Evolutionary conservation across 352 stramenopile genomes (phyloP).

Genomic region (Globisporangium alternatum): DNA sequence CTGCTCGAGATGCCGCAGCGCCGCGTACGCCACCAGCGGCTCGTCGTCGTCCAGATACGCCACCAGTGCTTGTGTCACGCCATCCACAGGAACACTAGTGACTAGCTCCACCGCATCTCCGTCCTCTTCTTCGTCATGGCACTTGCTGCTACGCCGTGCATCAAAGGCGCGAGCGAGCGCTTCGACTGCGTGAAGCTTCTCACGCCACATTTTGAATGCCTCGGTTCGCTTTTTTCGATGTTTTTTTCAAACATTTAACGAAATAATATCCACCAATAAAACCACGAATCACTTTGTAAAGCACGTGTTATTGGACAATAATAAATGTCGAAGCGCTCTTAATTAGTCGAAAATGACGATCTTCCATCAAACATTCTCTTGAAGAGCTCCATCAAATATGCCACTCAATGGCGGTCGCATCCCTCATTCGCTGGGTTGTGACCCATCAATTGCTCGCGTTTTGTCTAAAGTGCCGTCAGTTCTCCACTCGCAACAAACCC

Average conservation of each 20-base stretch:
- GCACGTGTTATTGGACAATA: too few species aligned
- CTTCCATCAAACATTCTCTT: not conserved
- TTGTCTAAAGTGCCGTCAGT: not conserved
- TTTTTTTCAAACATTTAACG: too few species aligned
- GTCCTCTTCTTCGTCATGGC: not conserved
- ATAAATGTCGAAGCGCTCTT: too few species aligned
- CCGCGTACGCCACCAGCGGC: constrained; percentile 39
- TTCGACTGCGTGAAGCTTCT: constrained; percentile 1
- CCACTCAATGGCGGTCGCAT: too few species aligned
- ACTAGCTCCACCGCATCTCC: not conserved
- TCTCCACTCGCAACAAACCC: not conserved
- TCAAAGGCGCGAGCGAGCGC: constrained; percentile 4
- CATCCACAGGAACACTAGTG: not conserved
- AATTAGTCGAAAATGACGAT: too few species aligned
- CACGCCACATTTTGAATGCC: constrained; percentile 1
- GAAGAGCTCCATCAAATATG: not conserved
- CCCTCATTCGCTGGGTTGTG: not conserved
- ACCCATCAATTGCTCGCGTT: not conserved
- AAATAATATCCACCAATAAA: not conserved
- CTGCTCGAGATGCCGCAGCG: constrained; percentile 33
- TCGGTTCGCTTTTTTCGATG: not conserved
- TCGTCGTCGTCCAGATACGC: constrained; percentile 28
- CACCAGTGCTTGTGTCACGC: constrained; percentile 14
- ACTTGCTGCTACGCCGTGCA: not conserved
- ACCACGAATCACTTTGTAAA: too few species aligned